These are phyloP conservation scores for Pichia scutulata DNA, from an alignment of 805 yeast species.

Conservation along the genomic window DNA sequence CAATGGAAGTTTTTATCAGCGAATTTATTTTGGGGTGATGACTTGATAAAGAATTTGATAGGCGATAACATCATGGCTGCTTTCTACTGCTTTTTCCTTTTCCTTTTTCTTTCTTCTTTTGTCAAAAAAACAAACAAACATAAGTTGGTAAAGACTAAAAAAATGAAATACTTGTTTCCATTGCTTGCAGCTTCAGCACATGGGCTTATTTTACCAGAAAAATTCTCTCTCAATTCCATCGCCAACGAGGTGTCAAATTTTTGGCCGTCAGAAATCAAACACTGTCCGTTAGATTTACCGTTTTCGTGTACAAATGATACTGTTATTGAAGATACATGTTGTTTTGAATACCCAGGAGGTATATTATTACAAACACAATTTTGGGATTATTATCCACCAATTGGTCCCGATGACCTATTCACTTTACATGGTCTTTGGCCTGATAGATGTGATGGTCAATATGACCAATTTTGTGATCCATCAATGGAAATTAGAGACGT, in stretches of 20 bases:
- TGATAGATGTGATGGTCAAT: slow-evolving; percentile 78
- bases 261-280: slow-evolving; percentile 6
- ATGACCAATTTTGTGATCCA: slow-evolving; percentile 68
- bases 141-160: background rate
- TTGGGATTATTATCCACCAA: slow-evolving; percentile 79
- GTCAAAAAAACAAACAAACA: background rate
- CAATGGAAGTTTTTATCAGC: background rate
- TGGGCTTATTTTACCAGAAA: background rate
- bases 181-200: background rate
- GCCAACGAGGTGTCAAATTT: background rate
- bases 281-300: slow-evolving; percentile 54
- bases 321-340: slow-evolving; percentile 55
- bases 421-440: slow-evolving; percentile 89
- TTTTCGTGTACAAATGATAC: slow-evolving; percentile 53
- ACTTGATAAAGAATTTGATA: background rate
- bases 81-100: background rate
- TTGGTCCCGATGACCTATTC: slow-evolving; percentile 64
- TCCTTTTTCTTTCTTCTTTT: background rate
- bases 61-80: background rate
- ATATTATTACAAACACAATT: slow-evolving; percentile 78
- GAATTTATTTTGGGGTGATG: background rate
- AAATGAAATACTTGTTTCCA: background rate
- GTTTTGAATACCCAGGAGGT: slow-evolving; percentile 86
- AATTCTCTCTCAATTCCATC: background rate
- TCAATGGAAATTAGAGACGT: slow-evolving; percentile 48